Evolutionary conservation across 345 rosid species (phyloP), one percentile per base, ranked within the genome.

Genomic region (Nephelium lappaceum): DNA sequence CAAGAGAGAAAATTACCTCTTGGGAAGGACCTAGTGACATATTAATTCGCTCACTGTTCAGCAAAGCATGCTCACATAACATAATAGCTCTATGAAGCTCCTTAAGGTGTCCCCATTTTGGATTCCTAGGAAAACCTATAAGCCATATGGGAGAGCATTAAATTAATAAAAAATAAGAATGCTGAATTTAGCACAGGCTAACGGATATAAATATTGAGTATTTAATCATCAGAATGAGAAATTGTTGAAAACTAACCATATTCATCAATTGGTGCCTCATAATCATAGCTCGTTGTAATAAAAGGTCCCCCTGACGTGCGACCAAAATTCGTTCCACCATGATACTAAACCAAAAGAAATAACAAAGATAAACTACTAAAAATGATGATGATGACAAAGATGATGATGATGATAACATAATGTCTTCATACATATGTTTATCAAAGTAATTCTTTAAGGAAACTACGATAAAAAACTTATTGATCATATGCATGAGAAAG

Each of bases 241-340:
- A 68, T 49, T 60, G 66, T 36, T 72, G 63, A 67, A 42, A 58
- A 71, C 87, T 86, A 70, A 96, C 99, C 99, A 78, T 96, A 96
- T 82, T 96, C 99, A 87, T 96, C 99, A 55, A 96, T 91, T 0
- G 99, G 99, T 76, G 99, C 99, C 78, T 95, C 99, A 57, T 96
- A 93, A 82, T 96, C 99, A 84, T 96, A 96, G 84, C 98, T 93
- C 67, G 98, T 93, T 39, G 99, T 94, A 74, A 96, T 92, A 77
- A 96, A 96, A 31, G 97, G 98, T 76, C 98, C 98, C 53, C 98
- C 98, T 71, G 97, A 74, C 68, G 99, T 96, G 69, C 99, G 96
- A 66, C 95, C 98, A 76, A 96, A 96, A 78, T 96, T 96, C 16
- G 99, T 96, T 79, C 99, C 99, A 45, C 99, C 99, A 19, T 96